Base-by-base conservation (phyloP, 1,284 basidiomycete species). In the Ustilago shanxiensis region DNA sequence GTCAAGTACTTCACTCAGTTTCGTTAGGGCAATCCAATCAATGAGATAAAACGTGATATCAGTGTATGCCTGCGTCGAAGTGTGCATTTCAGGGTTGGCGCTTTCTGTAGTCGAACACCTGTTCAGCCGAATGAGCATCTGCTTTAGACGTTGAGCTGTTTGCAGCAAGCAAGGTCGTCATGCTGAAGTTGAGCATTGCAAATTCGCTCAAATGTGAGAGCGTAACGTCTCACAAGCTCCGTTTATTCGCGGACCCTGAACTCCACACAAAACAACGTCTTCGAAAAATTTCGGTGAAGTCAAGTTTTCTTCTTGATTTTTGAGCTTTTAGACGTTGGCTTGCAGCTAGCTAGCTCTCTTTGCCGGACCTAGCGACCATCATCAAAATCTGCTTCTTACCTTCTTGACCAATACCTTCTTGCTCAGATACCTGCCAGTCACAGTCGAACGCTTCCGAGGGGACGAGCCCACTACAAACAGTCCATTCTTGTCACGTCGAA, bases 231-330 rank as follows among this genome's bases (percentile, higher is more conserved):
- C 26, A 44, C 37, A 55, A 55, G 7, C n/a, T 10, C 10, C 20
- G 20, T 18, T 33, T 39, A n/a, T 20, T 18, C 39, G 8, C 41
- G 44, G 65, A 72, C 70, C 70, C 70, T 72, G 70, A 72, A 72
- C 70, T 72, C 70, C 70, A 72, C 65, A 72, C 60, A 20, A 29
- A 63, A n/a, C n/a, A n/a, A n/a, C n/a, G n/a, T 22, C 45, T 7
- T 50, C 41, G 56, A 62, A 72, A 72, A 67, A 58, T 72, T 67
- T 64, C 47, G 60, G 60, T 33, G 29, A 44, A 6, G 22, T 24
- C 26, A 59, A 63, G 60, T 63, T 72, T 66, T 72, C 60, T 70
- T 57, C 52, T 31, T 35, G 49, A 53, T 3, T 49, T 65, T 52
- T 26, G 26, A 58, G 54, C 44, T 52, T 37, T 47, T 8, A 20